Evolutionary conservation across 495 filamentous ascomycete genomes (phyloP).

Genomic region (Aspergillus avenaceus): DNA sequence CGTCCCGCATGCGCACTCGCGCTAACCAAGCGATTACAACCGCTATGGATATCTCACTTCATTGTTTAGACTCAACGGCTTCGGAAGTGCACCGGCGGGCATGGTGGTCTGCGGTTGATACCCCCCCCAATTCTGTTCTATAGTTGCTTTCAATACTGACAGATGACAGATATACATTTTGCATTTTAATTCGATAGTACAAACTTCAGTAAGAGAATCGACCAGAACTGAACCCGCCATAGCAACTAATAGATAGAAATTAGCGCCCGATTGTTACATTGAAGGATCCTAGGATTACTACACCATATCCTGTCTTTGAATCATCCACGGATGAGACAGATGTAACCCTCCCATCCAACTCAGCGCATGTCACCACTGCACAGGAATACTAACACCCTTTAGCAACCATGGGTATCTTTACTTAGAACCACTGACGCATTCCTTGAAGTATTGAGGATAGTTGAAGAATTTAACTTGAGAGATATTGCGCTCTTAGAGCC

Average conservation of each 20-base stretch:
- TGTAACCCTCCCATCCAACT: too few species aligned
- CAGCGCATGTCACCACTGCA: too few species aligned
- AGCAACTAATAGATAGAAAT: background rate
- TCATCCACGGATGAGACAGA: background rate
- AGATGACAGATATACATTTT: background rate
- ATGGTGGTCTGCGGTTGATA: constrained; percentile 48
- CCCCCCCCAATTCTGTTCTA: background rate
- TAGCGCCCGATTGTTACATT: constrained; percentile 38
- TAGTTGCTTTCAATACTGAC: background rate
- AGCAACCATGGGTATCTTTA: constrained; percentile 2
- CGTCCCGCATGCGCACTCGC: constrained; percentile 46
- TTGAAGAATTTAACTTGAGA: background rate
- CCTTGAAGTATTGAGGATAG: background rate
- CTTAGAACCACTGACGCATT: background rate
- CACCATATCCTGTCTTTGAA: constrained; percentile 33
- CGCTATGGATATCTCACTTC: constrained; percentile 41
- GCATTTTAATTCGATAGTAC: background rate
- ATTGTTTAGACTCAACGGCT: constrained; percentile 25
- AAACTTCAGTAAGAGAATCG: background rate
- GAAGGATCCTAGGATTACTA: constrained; percentile 41
- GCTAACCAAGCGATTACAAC: constrained; percentile 41
- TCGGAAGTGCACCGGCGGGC: constrained; percentile 40
- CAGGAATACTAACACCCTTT: too few species aligned
- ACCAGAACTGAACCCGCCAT: background rate
- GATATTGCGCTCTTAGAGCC: background rate